phyloP scores from a whole-genome alignment of 768 basidiomycete species.

The Leccinum disarticulatum region DNA sequence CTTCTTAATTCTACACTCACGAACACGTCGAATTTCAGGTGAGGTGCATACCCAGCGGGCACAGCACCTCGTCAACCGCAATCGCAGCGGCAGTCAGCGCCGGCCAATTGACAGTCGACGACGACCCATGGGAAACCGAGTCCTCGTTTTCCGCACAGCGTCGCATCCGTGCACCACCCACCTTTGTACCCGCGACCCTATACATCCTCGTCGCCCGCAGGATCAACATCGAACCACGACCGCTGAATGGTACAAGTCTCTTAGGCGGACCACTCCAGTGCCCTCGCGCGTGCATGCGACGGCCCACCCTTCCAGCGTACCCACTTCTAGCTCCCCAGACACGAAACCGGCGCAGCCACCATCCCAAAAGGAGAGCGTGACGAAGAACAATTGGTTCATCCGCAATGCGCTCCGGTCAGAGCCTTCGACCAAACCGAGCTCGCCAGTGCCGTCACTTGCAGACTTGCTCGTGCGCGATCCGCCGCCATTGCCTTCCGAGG shows the following conservation, averaged over 20 bases:
- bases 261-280: conserved; percentile 30
- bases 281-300: background rate
- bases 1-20: conserved; percentile 11
- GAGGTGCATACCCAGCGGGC: too few species aligned
- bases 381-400: conserved; percentile 63
- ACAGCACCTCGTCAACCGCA: too few species aligned
- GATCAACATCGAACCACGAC: conserved; percentile 4
- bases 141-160: conserved; percentile 38
- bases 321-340: background rate
- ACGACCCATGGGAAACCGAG: conserved; percentile 44
- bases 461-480: conserved; percentile 77
- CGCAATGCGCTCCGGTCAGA: conserved; percentile 53
- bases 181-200: conserved; percentile 58
- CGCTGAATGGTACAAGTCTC: conserved; percentile 49
- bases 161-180: conserved; percentile 42
- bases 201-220: background rate
- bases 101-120: conserved; percentile 35
- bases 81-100: too few species aligned
- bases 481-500: conserved; percentile 58
- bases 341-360: background rate
- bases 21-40: too few species aligned
- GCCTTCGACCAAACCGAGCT: conserved; percentile 32
- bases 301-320: conserved; percentile 16
- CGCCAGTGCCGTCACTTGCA: conserved; percentile 48
- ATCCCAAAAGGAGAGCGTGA: conserved; percentile 21